Percentiles rank a stretch among this genome's conserved stretches.
These are phyloP conservation scores for Pezicula neosporulosa DNA, from an alignment of 2,329 filamentous ascomycete species.

Conservation along the genomic window DNA sequence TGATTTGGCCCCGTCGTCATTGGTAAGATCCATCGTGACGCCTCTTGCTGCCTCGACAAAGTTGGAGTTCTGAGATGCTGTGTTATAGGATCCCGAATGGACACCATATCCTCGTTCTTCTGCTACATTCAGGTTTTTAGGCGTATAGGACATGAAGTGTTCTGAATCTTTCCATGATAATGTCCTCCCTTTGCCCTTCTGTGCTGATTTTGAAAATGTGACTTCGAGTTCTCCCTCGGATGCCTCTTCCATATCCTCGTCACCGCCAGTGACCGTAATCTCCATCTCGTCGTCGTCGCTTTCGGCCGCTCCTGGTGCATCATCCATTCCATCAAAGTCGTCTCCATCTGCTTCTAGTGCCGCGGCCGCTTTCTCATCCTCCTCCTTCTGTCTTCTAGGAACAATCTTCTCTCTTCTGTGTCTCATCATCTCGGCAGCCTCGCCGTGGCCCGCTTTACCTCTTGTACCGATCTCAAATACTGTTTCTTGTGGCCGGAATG, in stretches of 20 bases:
- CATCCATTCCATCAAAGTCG: constrained; percentile 17
- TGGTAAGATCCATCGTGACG: constrained; percentile 87
- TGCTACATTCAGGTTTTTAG: constrained; percentile 72
- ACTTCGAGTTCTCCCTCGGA: constrained; percentile 63
- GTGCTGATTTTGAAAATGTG: constrained; percentile 60
- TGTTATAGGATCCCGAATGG: constrained; percentile 66
- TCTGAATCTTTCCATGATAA: constrained; percentile 78
- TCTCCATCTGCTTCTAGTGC: constrained; percentile 31
- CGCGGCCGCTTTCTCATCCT: constrained; percentile 35
- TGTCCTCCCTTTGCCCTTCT: constrained; percentile 50
- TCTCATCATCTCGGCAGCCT: constrained; percentile 74
- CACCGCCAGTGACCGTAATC: constrained; percentile 27
- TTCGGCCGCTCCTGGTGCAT: constrained; percentile 20
- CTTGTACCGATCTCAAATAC: constrained; percentile 91
- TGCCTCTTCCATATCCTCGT: constrained; percentile 53
- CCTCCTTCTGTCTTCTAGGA: constrained; percentile 41
- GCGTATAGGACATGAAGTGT: constrained; percentile 95
- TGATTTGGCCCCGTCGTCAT: constrained; percentile 77
- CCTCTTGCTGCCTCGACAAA: constrained; percentile 87
- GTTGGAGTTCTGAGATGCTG: constrained; percentile 52
- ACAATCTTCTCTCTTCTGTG: constrained; percentile 67
- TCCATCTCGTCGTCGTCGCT: constrained; percentile 36
- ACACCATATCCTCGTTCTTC: constrained; percentile 95
- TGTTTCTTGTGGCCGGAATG: constrained; percentile 86
- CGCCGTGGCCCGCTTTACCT: constrained; percentile 56